A percentile compares a stretch with the other conserved stretches of the same genome.
phyloP scores from a whole-genome alignment of 2,329 filamentous ascomycete genomes.

The Calcarisporium arbuscula region DNA sequence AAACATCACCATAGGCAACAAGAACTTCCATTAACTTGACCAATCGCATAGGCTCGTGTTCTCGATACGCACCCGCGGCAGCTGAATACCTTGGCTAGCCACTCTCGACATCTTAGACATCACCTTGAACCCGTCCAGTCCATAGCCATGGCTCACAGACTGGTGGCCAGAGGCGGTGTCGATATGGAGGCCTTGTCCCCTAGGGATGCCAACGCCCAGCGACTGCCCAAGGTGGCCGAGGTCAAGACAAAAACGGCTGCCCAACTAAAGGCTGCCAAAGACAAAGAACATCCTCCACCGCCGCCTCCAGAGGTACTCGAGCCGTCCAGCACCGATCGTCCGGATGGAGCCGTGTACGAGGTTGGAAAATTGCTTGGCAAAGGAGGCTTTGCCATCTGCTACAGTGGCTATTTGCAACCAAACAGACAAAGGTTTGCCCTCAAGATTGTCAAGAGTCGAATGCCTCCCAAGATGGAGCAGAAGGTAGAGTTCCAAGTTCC shows the following conservation, averaged over 20 bases:
- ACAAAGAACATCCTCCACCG: conserved; percentile 61
- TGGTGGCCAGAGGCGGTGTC: conserved; percentile 40
- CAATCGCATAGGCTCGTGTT: too few relatives aligned
- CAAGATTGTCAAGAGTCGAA: conserved; percentile 78
- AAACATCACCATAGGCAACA: too few relatives aligned
- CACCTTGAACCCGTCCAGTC: too few relatives aligned
- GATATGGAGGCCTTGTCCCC: conserved; percentile 60
- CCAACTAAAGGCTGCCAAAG: conserved; percentile 50
- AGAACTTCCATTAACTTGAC: too few relatives aligned
- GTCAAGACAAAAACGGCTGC: conserved; percentile 46
- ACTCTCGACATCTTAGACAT: too few relatives aligned
- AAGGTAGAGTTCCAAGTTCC: conserved; percentile 57
- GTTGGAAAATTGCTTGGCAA: conserved; percentile 71
- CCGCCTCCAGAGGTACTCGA: conserved; percentile 55
- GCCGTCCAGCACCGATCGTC: conserved; percentile 62
- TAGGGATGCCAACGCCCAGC: conserved; percentile 57
- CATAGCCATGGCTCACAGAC: conserved; percentile 39
- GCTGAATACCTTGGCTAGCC: too few relatives aligned
- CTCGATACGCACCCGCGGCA: too few relatives aligned
- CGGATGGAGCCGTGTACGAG: conserved; percentile 65
- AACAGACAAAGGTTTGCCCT: conserved; percentile 65
- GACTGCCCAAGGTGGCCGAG: conserved; percentile 41
- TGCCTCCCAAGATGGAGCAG: conserved; percentile 77
- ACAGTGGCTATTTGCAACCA: conserved; percentile 61
- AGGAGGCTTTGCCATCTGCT: conserved; percentile 78